Conservation (phyloP, 805 yeast genomes). For the Ogataea paraovalis region DNA sequence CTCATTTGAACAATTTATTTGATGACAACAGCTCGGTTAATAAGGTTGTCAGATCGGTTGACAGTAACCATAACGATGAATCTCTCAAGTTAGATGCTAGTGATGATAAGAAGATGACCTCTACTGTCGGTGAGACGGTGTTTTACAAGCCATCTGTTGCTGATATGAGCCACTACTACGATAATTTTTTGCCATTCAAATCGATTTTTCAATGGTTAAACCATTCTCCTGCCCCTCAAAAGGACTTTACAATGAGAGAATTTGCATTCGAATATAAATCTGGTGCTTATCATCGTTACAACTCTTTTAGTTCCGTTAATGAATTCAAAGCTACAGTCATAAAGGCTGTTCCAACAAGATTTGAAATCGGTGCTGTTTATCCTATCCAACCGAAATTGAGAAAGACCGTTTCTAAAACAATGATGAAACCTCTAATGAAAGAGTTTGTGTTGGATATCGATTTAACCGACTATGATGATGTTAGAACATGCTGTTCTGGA, state of each 20-base stretch:
- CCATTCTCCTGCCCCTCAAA: constrained; percentile 72
- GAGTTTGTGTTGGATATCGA: constrained; percentile 96
- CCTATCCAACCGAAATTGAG: constrained; percentile 83
- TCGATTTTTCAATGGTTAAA: constrained; percentile 84
- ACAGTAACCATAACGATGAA: background rate
- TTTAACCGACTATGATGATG: constrained; percentile 92
- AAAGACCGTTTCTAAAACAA: constrained; percentile 67
- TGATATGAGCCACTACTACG: constrained; percentile 72
- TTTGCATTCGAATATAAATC: constrained; percentile 86
- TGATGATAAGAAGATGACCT: background rate
- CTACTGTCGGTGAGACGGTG: background rate
- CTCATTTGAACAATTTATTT: constrained; percentile 1
- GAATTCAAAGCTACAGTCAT: constrained; percentile 79
- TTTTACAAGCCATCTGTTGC: constrained; percentile 40
- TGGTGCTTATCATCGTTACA: constrained; percentile 89
- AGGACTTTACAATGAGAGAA: constrained; percentile 84
- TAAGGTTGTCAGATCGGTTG: background rate
- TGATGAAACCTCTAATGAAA: constrained; percentile 76
- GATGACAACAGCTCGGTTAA: constrained; percentile 1
- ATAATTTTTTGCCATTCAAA: constrained; percentile 69
- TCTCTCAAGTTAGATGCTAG: background rate
- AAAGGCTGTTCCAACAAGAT: constrained; percentile 76
- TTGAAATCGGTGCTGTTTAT: constrained; percentile 93
- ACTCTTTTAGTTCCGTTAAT: constrained; percentile 60
- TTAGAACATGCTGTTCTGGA: constrained; percentile 89